These are phyloP conservation scores for Anisogramma anomala DNA, from an alignment of 2,329 filamentous ascomycete genomes.

Conservation along the genomic window DNA sequence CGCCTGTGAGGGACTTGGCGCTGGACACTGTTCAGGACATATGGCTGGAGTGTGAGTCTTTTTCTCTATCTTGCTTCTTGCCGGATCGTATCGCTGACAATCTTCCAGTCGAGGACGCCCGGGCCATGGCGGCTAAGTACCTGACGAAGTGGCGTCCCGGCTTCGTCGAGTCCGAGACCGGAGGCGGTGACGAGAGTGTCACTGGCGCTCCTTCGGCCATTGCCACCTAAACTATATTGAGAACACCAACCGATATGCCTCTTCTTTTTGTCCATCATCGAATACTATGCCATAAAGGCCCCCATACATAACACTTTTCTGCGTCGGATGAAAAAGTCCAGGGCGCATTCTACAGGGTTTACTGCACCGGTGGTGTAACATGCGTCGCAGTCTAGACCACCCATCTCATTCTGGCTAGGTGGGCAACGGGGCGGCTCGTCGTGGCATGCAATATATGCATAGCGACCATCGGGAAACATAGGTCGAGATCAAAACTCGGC, in stretches of 20 bases:
- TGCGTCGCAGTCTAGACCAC: no score
- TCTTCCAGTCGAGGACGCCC: constrained; percentile 46
- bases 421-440: no score
- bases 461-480: no score
- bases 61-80: neutral
- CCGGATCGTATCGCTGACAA: constrained; percentile 1
- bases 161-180: constrained; percentile 31
- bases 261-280: neutral
- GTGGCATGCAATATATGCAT: no score
- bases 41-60: constrained; percentile 51
- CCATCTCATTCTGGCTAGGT: no score
- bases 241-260: neutral
- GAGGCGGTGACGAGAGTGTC: neutral
- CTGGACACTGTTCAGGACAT: constrained; percentile 56
- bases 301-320: neutral
- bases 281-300: neutral
- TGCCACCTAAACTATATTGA: constrained; percentile 1
- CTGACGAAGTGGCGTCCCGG: constrained; percentile 48
- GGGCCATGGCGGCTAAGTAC: constrained; percentile 51
- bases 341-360: neutral
- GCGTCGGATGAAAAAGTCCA: no score
- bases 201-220: constrained; percentile 5
- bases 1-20: constrained; percentile 50
- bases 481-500: no score
- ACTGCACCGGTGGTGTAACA: neutral